Evolutionary conservation across 345 rosid genomes (phyloP).

Genomic region (Salix caprea): DNA sequence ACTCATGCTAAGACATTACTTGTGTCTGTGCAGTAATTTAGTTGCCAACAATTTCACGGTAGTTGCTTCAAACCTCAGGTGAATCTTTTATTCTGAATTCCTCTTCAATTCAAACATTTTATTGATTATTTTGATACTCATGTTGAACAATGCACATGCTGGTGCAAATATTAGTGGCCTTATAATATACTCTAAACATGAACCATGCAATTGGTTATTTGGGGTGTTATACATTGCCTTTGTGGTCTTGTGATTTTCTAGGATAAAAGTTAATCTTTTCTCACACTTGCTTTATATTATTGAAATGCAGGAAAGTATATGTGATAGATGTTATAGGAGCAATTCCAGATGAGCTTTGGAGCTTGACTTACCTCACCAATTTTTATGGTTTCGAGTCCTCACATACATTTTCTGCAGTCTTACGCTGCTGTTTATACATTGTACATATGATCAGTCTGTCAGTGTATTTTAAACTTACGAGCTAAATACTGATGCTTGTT

Average conservation of each 20-base stretch:
- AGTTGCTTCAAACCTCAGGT: slow-evolving; percentile 43
- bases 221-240: not conserved
- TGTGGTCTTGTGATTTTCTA: not conserved
- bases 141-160: no score
- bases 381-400: slow-evolving; percentile 30
- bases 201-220: no score
- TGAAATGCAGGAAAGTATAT: slow-evolving; percentile 35
- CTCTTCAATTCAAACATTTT: not conserved
- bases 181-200: no score
- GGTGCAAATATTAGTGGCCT: no score
- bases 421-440: not conserved
- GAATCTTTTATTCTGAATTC: slow-evolving; percentile 2
- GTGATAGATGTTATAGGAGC: slow-evolving; percentile 28
- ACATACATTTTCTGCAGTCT: not conserved
- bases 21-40: slow-evolving; percentile 54
- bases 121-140: not conserved
- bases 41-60: slow-evolving; percentile 67
- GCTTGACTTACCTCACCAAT: slow-evolving; percentile 37
- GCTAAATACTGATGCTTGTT: not conserved
- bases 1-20: not conserved
- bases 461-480: no score
- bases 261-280: no score
- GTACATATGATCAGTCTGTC: not conserved
- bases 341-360: slow-evolving; percentile 55
- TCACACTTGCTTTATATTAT: not conserved